These are phyloP conservation scores for Parathielavia hyrcaniae DNA, from an alignment of 495 filamentous ascomycete species.

Conservation along the genomic window DNA sequence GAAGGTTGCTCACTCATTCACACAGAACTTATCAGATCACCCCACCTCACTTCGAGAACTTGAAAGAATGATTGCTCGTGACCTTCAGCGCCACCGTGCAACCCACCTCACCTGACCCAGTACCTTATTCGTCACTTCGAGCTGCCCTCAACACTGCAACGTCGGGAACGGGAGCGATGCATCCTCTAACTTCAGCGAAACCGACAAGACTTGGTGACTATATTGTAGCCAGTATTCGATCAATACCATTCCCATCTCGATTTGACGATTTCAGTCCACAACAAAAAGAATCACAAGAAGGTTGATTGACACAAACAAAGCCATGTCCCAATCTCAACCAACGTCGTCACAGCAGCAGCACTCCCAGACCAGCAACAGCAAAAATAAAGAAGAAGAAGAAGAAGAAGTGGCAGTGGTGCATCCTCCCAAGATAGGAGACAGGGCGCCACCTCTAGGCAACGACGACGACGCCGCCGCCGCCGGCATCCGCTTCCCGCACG, in stretches of 20 bases:
- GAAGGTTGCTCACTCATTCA: neutral
- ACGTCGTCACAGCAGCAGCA: too few relatives aligned
- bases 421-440: constrained; percentile 38
- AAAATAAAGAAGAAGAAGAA: constrained; percentile 13
- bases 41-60: neutral
- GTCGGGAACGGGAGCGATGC: neutral
- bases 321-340: neutral
- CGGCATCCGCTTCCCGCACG: constrained; percentile 40
- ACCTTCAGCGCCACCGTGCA: constrained; percentile 7
- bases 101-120: neutral
- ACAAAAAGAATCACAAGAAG: too few relatives aligned
- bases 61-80: neutral
- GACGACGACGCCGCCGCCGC: too few relatives aligned
- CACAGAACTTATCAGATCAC: constrained; percentile 12
- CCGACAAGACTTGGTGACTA: too few relatives aligned
- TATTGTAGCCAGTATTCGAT: too few relatives aligned
- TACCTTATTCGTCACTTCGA: neutral
- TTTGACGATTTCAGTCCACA: too few relatives aligned
- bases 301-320: too few relatives aligned
- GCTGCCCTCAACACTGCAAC: neutral
- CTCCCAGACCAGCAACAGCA: neutral
- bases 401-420: constrained; percentile 31
- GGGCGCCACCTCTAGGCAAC: constrained; percentile 39
- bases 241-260: too few relatives aligned
- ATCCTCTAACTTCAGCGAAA: neutral